phyloP scores from a whole-genome alignment of 2,329 filamentous ascomycete species.

The Didymellaceae sp. region DNA sequence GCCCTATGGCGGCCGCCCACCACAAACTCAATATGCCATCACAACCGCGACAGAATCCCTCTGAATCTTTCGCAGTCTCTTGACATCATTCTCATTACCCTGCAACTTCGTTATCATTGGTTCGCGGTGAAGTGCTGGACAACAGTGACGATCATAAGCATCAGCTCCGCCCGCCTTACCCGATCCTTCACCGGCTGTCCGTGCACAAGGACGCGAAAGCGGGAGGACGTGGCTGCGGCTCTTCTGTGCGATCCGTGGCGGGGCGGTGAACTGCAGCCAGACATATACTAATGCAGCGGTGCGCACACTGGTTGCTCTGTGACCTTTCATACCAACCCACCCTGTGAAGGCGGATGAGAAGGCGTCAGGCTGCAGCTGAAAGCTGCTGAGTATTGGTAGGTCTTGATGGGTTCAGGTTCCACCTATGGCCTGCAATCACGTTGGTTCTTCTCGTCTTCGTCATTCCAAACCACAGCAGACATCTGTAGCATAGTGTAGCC shows the following conservation, averaged over 20 bases:
- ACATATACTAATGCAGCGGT: slow-evolving; percentile 45
- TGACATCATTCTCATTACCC: slow-evolving; percentile 1
- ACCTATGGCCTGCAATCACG: slow-evolving; percentile 1
- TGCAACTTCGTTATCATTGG: slow-evolving; percentile 1
- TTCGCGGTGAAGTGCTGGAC: neutral
- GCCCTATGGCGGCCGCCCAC: slow-evolving; percentile 19
- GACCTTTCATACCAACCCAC: slow-evolving; percentile 21
- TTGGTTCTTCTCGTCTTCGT: neutral
- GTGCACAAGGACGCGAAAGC: slow-evolving; percentile 9
- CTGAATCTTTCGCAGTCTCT: neutral
- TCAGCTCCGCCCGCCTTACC: slow-evolving; percentile 23
- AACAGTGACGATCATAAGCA: slow-evolving; percentile 13
- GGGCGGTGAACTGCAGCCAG: slow-evolving; percentile 38
- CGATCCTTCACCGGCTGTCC: slow-evolving; percentile 30
- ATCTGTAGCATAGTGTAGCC: neutral
- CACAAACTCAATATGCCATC: slow-evolving; percentile 7
- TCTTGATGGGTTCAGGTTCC: slow-evolving; percentile 9
- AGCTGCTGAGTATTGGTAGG: slow-evolving; percentile 25
- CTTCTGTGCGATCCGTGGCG: slow-evolving; percentile 13
- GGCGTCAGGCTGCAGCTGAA: slow-evolving; percentile 42
- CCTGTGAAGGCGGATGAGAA: slow-evolving; percentile 28
- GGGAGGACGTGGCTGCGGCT: slow-evolving; percentile 11
- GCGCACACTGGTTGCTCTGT: slow-evolving; percentile 31
- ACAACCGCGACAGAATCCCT: slow-evolving; percentile 2
- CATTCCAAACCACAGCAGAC: neutral